Evolutionary conservation across 1,284 basidiomycete genomes (phyloP).

Genomic region (Ceratobasidium sp.): DNA sequence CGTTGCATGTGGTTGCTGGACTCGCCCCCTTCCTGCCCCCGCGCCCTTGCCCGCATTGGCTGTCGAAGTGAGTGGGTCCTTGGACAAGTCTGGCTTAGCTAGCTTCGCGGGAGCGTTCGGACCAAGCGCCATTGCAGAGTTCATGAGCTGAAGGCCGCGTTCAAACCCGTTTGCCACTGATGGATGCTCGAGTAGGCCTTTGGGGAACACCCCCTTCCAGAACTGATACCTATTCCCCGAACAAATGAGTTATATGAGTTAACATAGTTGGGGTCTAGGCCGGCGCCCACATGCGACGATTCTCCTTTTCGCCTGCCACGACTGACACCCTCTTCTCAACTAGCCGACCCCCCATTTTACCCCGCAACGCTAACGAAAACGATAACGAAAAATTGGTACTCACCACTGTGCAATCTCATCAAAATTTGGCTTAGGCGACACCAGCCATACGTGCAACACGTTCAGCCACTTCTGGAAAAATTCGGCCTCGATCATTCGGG

Average conservation of each 20-base stretch:
- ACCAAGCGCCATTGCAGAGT: slow-evolving; percentile 88
- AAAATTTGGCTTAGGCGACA: slow-evolving; percentile 83
- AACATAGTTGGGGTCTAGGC: background rate
- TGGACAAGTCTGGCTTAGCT: slow-evolving; percentile 68
- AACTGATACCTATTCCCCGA: slow-evolving; percentile 64
- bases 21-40: slow-evolving; percentile 43
- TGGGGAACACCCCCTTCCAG: slow-evolving; percentile 88
- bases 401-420: slow-evolving; percentile 96
- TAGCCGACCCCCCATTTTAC: slow-evolving; percentile 14
- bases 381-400: slow-evolving; percentile 51
- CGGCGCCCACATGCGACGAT: slow-evolving; percentile 14
- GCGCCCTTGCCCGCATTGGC: slow-evolving; percentile 53
- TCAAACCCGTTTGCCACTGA: slow-evolving; percentile 84
- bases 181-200: slow-evolving; percentile 71
- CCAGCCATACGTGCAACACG: slow-evolving; percentile 91
- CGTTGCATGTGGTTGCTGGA: slow-evolving; percentile 55
- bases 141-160: slow-evolving; percentile 90
- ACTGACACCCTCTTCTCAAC: slow-evolving; percentile 12
- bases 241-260: background rate
- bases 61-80: slow-evolving; percentile 45
- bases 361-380: slow-evolving; percentile 6
- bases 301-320: background rate
- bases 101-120: slow-evolving; percentile 75
- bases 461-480: slow-evolving; percentile 98
- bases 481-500: slow-evolving; percentile 85